These are phyloP conservation scores for Dothistroma pini DNA, from an alignment of 2,329 filamentous ascomycete genomes.

Conservation along the genomic window DNA sequence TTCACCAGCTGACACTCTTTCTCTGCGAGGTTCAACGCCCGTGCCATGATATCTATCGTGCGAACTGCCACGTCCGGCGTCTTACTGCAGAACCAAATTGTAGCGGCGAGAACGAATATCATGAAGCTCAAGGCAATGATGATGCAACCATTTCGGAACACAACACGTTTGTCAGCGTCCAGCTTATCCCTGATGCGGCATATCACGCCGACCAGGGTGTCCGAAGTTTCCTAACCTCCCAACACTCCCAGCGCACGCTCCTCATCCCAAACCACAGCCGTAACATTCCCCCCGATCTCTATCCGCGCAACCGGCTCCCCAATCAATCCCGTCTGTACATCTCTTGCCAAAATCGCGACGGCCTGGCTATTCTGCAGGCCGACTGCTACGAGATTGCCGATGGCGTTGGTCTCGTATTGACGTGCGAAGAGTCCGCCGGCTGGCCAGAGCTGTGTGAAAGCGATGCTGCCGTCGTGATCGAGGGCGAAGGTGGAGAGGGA, in stretches of 20 bases:
- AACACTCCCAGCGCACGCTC: slow-evolving; percentile 10
- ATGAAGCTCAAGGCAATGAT: no score
- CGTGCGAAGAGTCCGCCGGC: slow-evolving; percentile 64
- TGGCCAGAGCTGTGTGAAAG: slow-evolving; percentile 55
- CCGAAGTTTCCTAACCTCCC: slow-evolving; percentile 8
- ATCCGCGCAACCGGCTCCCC: slow-evolving; percentile 44
- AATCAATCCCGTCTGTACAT: slow-evolving; percentile 58
- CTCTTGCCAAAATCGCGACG: slow-evolving; percentile 59
- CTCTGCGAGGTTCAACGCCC: no score
- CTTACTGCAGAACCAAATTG: no score
- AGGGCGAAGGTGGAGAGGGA: slow-evolving; percentile 62
- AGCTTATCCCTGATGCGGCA: no score
- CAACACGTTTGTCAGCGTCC: no score
- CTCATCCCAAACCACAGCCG: slow-evolving; percentile 35
- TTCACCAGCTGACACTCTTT: no score
- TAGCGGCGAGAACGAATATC: no score
- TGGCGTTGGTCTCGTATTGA: slow-evolving; percentile 64
- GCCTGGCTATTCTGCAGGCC: slow-evolving; percentile 60
- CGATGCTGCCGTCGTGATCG: slow-evolving; percentile 54
- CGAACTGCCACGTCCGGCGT: no score
- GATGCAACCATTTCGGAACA: no score
- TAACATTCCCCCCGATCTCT: slow-evolving; percentile 34
- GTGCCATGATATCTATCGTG: no score
- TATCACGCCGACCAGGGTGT: not conserved
- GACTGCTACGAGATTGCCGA: slow-evolving; percentile 62